Percentiles rank a stretch among this genome's conserved stretches.
Evolutionary conservation across 495 filamentous ascomycete genomes (phyloP).

Genomic region (Physcia stellaris): DNA sequence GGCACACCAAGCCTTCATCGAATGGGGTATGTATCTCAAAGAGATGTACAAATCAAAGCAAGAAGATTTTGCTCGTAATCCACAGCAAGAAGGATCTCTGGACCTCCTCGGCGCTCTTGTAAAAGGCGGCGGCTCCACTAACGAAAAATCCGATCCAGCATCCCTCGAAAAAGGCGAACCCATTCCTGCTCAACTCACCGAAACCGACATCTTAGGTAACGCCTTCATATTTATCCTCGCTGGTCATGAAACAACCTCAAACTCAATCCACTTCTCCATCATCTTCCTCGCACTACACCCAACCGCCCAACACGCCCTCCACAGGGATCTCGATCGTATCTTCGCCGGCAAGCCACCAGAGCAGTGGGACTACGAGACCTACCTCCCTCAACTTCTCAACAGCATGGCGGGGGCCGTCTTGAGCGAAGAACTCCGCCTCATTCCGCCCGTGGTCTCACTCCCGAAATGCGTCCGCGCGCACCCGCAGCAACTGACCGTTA

Average conservation of each 20-base stretch:
- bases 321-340: conserved; percentile 45
- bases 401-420: conserved; percentile 52
- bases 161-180: conserved; percentile 5
- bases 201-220: conserved; percentile 54
- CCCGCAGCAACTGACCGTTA: conserved; percentile 37
- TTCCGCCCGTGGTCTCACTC: conserved; percentile 46
- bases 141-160: conserved; percentile 10
- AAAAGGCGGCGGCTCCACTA: conserved; percentile 19
- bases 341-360: conserved; percentile 33
- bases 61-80: conserved; percentile 28
- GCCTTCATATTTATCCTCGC: conserved; percentile 59
- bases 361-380: conserved; percentile 50
- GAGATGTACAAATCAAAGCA: conserved; percentile 46
- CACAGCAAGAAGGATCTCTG: conserved; percentile 35
- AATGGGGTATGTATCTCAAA: conserved; percentile 51
- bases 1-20: conserved; percentile 36
- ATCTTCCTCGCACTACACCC: conserved; percentile 47
- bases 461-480: conserved; percentile 39
- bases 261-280: conserved; percentile 48
- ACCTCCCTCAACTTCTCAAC: conserved; percentile 40
- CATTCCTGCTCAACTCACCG: conserved; percentile 23
- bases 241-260: conserved; percentile 61
- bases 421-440: conserved; percentile 52
- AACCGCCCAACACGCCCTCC: conserved; percentile 40
- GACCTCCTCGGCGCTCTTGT: conserved; percentile 52